Evolutionary conservation across 169 alveolate genomes (phyloP), one percentile per base, ranked within the genome.

Genomic region (Cryptosporidium meleagridis): DNA sequence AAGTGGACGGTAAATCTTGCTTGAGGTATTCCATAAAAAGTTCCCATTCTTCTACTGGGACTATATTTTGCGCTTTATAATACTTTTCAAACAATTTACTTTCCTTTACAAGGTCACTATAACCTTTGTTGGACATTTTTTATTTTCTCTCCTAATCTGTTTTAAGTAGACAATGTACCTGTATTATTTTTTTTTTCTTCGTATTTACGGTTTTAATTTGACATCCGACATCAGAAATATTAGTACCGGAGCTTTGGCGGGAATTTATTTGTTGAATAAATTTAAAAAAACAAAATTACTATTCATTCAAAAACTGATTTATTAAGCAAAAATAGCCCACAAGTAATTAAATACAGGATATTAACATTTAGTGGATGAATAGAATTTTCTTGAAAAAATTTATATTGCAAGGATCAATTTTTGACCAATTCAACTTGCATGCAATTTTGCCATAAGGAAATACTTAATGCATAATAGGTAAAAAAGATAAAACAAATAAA

Each of bases 1-100:
- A 96, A 65, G 96, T 94, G n/a, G 95, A 92, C n/a, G 97, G 96
- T 21, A 96, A 87, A 69, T 94, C 95, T 68, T 91, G 70, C 29
- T 86, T 87, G 26, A 94, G 85, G 23, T 73, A 91, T 58, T 70
- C 87, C 52, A 93, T 44, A 75, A 95, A 95, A 16, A 52, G 41
- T 5, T 87, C 84, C 93, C 95, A 95, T 71, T 94, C 97, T 61
- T 92, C 95, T 8, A 58, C 51, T 1, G 65, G 91, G 80, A 45
- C 86, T 84, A 84, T 75, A 44, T 61, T 67, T 52, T 80, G 89
- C 29, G 39, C 59, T 14, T n/a, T 33, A 62, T 80, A 80, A 39
- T 80, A 80, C 23, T 65, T 35, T 41, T 80, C 75, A 65, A 80
- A 80, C 16, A 23, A 37, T 29, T 41, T 12, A 62, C 75, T 80